A percentile compares a stretch with the other conserved stretches of the same genome.
phyloP scores from a whole-genome alignment of 2,329 filamentous ascomycete species.

The Blastomyces emzantsi region DNA sequence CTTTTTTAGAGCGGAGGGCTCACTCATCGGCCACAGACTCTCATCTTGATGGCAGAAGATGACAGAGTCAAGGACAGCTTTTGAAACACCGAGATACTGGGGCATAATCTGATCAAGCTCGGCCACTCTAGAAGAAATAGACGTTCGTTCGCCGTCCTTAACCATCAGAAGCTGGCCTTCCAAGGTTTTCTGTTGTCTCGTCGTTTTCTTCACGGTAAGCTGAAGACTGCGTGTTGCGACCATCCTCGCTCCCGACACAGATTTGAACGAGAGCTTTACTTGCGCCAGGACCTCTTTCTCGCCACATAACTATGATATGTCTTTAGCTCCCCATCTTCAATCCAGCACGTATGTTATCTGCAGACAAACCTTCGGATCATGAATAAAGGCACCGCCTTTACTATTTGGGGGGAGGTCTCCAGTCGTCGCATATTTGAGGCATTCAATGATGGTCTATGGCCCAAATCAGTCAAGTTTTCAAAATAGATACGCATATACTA shows the following conservation, averaged over 20 bases:
- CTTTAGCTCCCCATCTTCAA: constrained; percentile 10
- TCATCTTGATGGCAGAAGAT: constrained; percentile 99
- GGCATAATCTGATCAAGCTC: constrained; percentile 81
- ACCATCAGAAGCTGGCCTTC: constrained; percentile 69
- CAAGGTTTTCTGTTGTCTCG: constrained; percentile 68
- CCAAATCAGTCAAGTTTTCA: constrained; percentile 10
- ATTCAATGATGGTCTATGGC: constrained; percentile 84
- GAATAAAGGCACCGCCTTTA: constrained; percentile 82
- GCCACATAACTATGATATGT: constrained; percentile 51
- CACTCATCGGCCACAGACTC: constrained; percentile 91
- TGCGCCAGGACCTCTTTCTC: constrained; percentile 86
- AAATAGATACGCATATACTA: constrained; percentile 2
- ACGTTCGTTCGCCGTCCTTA: constrained; percentile 68
- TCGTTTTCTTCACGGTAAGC: constrained; percentile 74
- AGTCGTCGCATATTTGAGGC: constrained; percentile 94
- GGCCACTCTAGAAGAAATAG: constrained; percentile 68
- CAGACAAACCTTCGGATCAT: constrained; percentile 70
- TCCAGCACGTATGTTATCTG: neutral
- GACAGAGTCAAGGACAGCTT: constrained; percentile 82
- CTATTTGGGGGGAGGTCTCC: constrained; percentile 89
- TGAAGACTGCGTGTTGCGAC: constrained; percentile 77
- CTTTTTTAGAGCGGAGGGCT: constrained; percentile 77
- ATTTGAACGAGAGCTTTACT: constrained; percentile 80
- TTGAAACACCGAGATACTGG: constrained; percentile 76
- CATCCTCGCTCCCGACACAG: constrained; percentile 67